Evolutionary conservation across 495 filamentous ascomycete genomes (phyloP), one percentile per base, ranked within the genome.

Genomic region (Xylaria venustula): DNA sequence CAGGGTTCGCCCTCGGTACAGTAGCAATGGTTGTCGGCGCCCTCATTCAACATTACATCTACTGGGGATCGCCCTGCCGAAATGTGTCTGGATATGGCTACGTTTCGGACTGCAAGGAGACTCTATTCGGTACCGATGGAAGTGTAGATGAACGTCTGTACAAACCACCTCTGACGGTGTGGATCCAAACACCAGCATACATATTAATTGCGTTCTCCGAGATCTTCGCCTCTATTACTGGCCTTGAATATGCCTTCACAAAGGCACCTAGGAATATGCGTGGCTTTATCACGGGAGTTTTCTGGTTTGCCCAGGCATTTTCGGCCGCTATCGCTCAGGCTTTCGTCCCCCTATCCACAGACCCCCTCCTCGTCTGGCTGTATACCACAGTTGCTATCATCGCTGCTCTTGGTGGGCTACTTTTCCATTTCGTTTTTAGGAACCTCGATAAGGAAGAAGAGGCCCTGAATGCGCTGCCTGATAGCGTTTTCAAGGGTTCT

Each of bases 201-300:
- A 67, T 89, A 23, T 74, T 91, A 12, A 84, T 88, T 54, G 88
- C 81, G 60, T 75, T 90, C n/a, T 85, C 85, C n/a, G 89, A 90
- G 73, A 89, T 90, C 61, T 81, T 90, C 61, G 86, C 87, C 0
- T 85, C 80, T 49, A 77, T 81, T 61, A 78, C 79, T 0, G 77
- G 76, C 11, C 73, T 80, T 52, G 84, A 87, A 59, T 91, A 92
- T 60, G 90, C 90, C 5, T 92, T 86, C 70, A 89, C 85, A 65
- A 91, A 93, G 74, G 89, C 90, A 1, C 90, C 90, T 7, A 81
- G 77, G 61, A 90, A 87, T 72, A 90, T 93, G 88, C 81, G 87
- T 9, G 88, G 86, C 11, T 80, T 91, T 34, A 86, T 92, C 22
- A 85, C 85, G 65, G 82, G 86, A 5, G 73, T 91, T 41, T 81